A percentile compares a stretch with the other conserved stretches of the same genome.
Conservation (phyloP, 352 stramenopile genomes). For the Pilasporangium apinafurcum region DNA sequence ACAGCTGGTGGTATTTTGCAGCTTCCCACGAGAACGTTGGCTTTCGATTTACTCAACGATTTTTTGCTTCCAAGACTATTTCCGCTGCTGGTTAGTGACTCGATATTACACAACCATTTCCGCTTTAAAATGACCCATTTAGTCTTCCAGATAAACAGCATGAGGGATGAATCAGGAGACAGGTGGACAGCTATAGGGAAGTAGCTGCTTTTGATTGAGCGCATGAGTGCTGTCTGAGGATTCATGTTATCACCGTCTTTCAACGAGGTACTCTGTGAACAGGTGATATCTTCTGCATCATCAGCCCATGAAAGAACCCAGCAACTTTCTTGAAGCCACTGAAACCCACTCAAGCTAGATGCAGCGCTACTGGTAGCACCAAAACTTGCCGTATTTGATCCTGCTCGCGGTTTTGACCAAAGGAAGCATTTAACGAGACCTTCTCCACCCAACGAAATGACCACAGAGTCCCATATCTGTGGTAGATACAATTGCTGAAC, state of each 20-base stretch:
- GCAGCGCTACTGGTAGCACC: constrained; percentile 8
- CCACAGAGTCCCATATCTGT: constrained; percentile 57
- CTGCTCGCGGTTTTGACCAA: constrained; percentile 63
- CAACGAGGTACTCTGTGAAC: constrained; percentile 73
- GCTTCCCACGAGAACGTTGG: constrained; percentile 34
- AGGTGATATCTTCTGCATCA: constrained; percentile 79
- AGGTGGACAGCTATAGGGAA: constrained; percentile 57
- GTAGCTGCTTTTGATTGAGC: constrained; percentile 74
- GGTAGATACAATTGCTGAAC: not conserved
- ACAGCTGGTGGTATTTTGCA: constrained; percentile 36
- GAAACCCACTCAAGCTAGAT: constrained; percentile 15
- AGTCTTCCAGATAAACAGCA: constrained; percentile 73
- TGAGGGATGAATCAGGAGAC: constrained; percentile 46
- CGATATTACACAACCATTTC: constrained; percentile 68
- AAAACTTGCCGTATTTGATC: constrained; percentile 2
- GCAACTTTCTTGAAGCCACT: constrained; percentile 72
- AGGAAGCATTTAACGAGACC: constrained; percentile 77
- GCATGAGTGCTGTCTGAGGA: constrained; percentile 70
- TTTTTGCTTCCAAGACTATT: constrained; percentile 10
- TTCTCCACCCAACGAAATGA: constrained; percentile 71
- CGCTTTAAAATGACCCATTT: constrained; percentile 73
- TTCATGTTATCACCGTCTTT: constrained; percentile 83
- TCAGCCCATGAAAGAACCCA: constrained; percentile 84
- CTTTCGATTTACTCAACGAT: constrained; percentile 15
- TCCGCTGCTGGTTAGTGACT: constrained; percentile 8